A percentile compares a stretch with the other conserved stretches of the same genome.
phyloP scores from a whole-genome alignment of 164 flowering plant species.

The Magnolia kwangsiensis region DNA sequence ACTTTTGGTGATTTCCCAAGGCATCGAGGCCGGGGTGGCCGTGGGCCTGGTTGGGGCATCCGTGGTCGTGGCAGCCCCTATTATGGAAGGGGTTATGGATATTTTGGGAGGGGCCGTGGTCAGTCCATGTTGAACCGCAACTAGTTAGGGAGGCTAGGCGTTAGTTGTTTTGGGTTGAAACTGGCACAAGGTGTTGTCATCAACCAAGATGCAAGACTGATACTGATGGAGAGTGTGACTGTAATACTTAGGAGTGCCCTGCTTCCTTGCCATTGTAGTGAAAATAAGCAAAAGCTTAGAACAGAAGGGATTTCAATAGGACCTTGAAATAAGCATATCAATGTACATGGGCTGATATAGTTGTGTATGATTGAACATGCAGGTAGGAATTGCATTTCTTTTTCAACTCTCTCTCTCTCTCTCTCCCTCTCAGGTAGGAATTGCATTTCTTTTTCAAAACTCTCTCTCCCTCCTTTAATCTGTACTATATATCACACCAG shows the following conservation, averaged over 20 bases:
- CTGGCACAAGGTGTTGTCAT: neutral
- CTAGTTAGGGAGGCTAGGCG: neutral
- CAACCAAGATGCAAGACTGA: neutral
- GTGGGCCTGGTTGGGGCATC: slow-evolving; percentile 59
- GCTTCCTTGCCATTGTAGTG: too few relatives aligned
- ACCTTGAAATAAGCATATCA: slow-evolving; percentile 3
- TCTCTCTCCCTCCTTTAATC: neutral
- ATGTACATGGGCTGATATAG: slow-evolving; percentile 7
- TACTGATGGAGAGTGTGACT: slow-evolving; percentile 6
- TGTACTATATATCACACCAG: too few relatives aligned
- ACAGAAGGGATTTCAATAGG: neutral
- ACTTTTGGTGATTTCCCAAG: slow-evolving; percentile 73
- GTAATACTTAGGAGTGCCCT: neutral
- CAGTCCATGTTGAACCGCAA: slow-evolving; percentile 10
- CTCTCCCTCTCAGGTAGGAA: neutral
- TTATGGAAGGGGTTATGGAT: slow-evolving; percentile 62
- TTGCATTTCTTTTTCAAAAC: too few relatives aligned
- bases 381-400: neutral
- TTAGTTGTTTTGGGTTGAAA: neutral
- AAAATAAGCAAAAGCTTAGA: neutral
- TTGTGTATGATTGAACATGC: slow-evolving; percentile 3
- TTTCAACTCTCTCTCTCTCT: neutral
- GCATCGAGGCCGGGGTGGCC: slow-evolving; percentile 67
- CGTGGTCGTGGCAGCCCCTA: slow-evolving; percentile 37
- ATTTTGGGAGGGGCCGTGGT: slow-evolving; percentile 55